Evolutionary conservation across 306 rosid species (phyloP).

Genomic region (Medicago truncatula): DNA sequence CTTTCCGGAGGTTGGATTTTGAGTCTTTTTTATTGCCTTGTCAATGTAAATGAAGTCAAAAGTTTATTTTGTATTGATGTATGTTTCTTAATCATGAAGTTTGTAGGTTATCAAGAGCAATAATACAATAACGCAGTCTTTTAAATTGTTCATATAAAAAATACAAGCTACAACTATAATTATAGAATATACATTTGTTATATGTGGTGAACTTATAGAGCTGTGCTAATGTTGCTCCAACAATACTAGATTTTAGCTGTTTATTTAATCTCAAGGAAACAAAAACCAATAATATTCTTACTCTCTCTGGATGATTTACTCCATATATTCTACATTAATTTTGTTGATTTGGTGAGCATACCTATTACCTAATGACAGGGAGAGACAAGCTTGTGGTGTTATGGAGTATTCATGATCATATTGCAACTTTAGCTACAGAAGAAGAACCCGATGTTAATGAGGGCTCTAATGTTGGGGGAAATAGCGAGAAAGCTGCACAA

Average conservation of each 20-base stretch:
- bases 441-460: conserved; percentile 60
- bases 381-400: conserved; percentile 88
- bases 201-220: background rate
- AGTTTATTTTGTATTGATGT: background rate
- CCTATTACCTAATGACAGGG: conserved; percentile 54
- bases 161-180: background rate
- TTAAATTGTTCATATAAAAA: conserved; percentile 2
- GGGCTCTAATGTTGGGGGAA: conserved; percentile 55
- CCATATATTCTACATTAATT: conserved; percentile 18
- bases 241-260: conserved; percentile 16
- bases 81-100: conserved; percentile 14
- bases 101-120: conserved; percentile 23
- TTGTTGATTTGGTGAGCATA: conserved; percentile 33
- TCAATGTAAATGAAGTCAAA: conserved; percentile 17
- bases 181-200: conserved; percentile 7
- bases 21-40: conserved; percentile 30
- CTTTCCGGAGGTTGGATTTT: conserved; percentile 94
- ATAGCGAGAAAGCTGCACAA: conserved; percentile 61
- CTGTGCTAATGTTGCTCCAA: conserved; percentile 18
- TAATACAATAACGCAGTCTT: background rate
- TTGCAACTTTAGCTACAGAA: conserved; percentile 68
- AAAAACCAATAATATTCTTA: conserved; percentile 15
- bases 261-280: background rate
- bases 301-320: conserved; percentile 21
- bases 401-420: conserved; percentile 96